Evolutionary conservation across 2,329 filamentous ascomycete species (phyloP).

Genomic region (Alternaria infectoria): DNA sequence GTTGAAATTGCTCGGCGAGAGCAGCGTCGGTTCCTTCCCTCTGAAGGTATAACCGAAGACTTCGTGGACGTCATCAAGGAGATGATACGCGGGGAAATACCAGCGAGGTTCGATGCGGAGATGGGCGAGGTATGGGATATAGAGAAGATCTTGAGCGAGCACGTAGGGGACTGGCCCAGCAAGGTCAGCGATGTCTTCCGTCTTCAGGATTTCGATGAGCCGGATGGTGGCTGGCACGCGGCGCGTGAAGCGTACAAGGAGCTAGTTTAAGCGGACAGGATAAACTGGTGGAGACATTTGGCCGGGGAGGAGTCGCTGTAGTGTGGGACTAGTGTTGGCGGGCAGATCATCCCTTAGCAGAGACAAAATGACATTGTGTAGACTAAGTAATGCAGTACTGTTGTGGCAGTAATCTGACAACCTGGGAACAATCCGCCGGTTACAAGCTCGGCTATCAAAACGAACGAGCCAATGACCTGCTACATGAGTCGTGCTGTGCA

Average conservation of each 20-base stretch:
- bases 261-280: too few relatives aligned
- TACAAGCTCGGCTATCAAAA: background rate
- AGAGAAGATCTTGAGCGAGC: background rate
- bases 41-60: background rate
- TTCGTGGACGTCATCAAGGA: background rate
- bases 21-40: too few relatives aligned
- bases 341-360: fast-evolving
- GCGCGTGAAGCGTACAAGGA: background rate
- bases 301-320: too few relatives aligned
- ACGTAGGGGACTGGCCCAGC: background rate
- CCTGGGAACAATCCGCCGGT: background rate
- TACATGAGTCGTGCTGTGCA: background rate
- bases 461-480: background rate
- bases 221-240: background rate
- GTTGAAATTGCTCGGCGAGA: background rate
- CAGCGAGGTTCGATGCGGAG: background rate
- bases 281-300: background rate
- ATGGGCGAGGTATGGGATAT: background rate
- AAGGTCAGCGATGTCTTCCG: fast-evolving
- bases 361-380: background rate
- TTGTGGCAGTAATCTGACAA: background rate
- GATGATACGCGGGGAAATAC: background rate
- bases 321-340: too few relatives aligned
- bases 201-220: background rate
- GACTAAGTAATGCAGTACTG: background rate